These are phyloP conservation scores for Lachancea quebecensis DNA, from an alignment of 805 yeast species.

Conservation along the genomic window DNA sequence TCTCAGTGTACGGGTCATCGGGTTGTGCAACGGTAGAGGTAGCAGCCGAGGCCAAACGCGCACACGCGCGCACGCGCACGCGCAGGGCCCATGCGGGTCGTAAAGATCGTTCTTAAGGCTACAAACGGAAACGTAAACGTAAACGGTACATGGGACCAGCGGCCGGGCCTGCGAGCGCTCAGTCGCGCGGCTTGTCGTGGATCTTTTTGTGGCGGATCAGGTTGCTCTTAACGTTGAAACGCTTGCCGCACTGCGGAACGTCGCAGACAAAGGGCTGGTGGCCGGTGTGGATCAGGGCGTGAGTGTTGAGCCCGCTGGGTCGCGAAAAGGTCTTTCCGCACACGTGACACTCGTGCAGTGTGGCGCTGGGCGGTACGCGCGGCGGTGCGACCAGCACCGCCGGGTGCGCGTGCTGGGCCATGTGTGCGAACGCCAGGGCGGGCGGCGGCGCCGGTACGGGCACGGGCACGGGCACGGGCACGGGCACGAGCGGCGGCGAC, in stretches of 20 bases:
- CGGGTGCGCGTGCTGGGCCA: background rate
- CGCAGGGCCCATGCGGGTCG: too few relatives aligned
- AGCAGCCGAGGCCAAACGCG: too few relatives aligned
- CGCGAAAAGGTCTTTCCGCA: slow-evolving; percentile 76
- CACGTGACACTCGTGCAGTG: slow-evolving; percentile 3
- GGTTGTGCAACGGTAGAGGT: too few relatives aligned
- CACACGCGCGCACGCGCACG: too few relatives aligned
- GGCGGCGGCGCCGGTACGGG: background rate
- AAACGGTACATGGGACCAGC: background rate
- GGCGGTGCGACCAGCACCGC: background rate
- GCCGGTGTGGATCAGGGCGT: slow-evolving; percentile 75
- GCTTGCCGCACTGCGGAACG: slow-evolving; percentile 59
- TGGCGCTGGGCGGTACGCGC: slow-evolving; percentile 1
- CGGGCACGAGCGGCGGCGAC: background rate
- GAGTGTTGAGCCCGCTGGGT: slow-evolving; percentile 77
- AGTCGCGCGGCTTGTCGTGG: slow-evolving; percentile 33
- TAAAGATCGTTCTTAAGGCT: too few relatives aligned
- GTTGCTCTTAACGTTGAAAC: slow-evolving; percentile 71
- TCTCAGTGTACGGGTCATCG: too few relatives aligned
- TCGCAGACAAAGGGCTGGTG: slow-evolving; percentile 63
- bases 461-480: background rate
- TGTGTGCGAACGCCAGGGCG: background rate
- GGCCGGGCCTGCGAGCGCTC: background rate
- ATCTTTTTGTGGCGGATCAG: slow-evolving; percentile 72
- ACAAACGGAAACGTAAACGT: background rate